phyloP scores from a whole-genome alignment of 2,329 filamentous ascomycete species.

The Botryotinia calthae region DNA sequence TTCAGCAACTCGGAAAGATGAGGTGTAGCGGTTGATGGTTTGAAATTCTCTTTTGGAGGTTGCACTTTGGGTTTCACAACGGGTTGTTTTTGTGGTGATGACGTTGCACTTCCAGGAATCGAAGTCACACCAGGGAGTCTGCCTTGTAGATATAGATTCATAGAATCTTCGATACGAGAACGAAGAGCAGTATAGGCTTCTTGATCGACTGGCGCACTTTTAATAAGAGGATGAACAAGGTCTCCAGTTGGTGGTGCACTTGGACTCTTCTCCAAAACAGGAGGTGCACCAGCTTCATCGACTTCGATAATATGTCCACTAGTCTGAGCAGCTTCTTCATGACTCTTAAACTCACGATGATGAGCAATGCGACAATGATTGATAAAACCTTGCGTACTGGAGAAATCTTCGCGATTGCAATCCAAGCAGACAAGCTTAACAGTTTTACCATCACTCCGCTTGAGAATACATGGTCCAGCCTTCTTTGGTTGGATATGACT shows the following conservation, averaged over 20 bases:
- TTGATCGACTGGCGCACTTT: conserved; percentile 53
- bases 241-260: conserved; percentile 39
- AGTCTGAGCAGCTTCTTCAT: conserved; percentile 86
- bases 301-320: conserved; percentile 81
- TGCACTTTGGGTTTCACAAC: conserved; percentile 36
- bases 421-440: conserved; percentile 90
- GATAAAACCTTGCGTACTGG: conserved; percentile 97
- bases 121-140: conserved; percentile 49
- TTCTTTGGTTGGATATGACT: conserved; percentile 74
- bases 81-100: conserved; percentile 24
- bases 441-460: conserved; percentile 78
- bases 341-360: conserved; percentile 88
- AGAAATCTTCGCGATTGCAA: conserved; percentile 87
- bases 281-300: conserved; percentile 53
- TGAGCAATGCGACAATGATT: conserved; percentile 98
- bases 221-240: conserved; percentile 61
- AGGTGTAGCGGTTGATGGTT: conserved; percentile 58
- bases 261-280: conserved; percentile 44
- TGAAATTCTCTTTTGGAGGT: conserved; percentile 42
- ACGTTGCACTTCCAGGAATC: conserved; percentile 43
- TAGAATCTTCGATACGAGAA: conserved; percentile 53
- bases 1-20: conserved; percentile 66
- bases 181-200: conserved; percentile 52
- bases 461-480: conserved; percentile 77
- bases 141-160: conserved; percentile 52